A percentile compares a stretch with the other conserved stretches of the same genome.
Conservation (phyloP, 257 asterid species). For the Cinchona pubescens region DNA sequence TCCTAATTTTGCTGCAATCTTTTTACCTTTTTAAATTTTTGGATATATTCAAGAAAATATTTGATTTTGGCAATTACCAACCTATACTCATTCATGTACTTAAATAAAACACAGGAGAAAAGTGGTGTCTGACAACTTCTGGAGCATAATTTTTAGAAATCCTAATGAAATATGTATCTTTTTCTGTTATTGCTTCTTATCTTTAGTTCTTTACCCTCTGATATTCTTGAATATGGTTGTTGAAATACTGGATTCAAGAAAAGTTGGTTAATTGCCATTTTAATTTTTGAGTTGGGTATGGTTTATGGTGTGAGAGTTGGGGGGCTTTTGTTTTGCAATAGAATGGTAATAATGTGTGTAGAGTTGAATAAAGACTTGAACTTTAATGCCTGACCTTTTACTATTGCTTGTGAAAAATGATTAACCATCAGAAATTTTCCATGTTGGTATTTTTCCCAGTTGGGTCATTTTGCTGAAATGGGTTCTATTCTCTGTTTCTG, state of each 20-base stretch:
- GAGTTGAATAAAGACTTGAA: conserved; percentile 36
- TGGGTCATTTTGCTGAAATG: conserved; percentile 52
- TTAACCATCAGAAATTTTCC: conserved; percentile 41
- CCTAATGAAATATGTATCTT: not conserved
- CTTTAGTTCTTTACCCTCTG: conserved; percentile 9
- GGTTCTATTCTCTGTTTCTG: conserved; percentile 37
- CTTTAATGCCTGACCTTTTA: conserved; percentile 31
- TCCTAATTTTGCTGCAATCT: conserved; percentile 19
- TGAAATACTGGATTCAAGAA: conserved; percentile 32
- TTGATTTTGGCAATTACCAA: not conserved
- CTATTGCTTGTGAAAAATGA: conserved; percentile 55
- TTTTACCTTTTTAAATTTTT: conserved; percentile 10
- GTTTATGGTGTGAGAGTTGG: conserved; percentile 34
- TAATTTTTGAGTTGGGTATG: conserved; percentile 20
- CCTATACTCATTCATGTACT: not conserved
- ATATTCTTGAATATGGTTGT: conserved; percentile 21
- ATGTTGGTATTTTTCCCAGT: conserved; percentile 27
- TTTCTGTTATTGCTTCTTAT: conserved; percentile 1
- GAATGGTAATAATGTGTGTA: conserved; percentile 39
- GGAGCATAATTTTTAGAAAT: conserved; percentile 13
- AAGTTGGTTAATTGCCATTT: conserved; percentile 28
- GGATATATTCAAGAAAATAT: not conserved
- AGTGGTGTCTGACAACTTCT: not conserved
- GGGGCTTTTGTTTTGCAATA: conserved; percentile 28
- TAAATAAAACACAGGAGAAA: not conserved